Base-by-base conservation (phyloP, 2,329 filamentous ascomycete species). In the Hymenoscyphus infarciens region DNA sequence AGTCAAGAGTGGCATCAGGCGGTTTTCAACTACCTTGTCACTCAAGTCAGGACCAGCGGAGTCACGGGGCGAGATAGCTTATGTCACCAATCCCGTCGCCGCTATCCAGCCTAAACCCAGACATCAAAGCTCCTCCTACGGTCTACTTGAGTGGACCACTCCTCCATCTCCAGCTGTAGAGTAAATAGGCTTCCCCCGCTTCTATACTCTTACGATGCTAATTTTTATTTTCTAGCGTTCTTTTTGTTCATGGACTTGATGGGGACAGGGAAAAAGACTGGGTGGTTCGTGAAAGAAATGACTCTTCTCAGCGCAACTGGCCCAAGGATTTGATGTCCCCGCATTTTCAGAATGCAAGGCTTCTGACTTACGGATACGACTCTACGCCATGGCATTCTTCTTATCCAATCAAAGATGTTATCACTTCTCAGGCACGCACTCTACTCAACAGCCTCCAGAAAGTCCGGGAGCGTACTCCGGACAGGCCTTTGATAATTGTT, bases 381-480 rank as follows among this genome's bases (percentile, higher is more conserved):
- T 56, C 53, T 56, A 25, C 53, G 3, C 27, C 53, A 56, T 56
- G 53, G 53, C 25, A 35, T n/a, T 56, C 53, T 31, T 35, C 53
- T 11, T 56, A 56, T 35, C 53, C 53, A 56, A 56, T 56, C 10
- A 56, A 56, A 25, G 53, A 56, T 35, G 53, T 56, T 11, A 56
- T 56, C 29, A 56, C 53, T 31, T 35, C 27, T 10, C 53, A 56
- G 13, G 53, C 53, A 27, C 27, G 27, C 10, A 29, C 16, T 31
- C 53, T 56, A 31, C 25, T 56, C n/a, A 13, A 56, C 22, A 56
- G 25, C 10, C n/a, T 56, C n/a, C 22, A 29, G 10, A n/a, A 31
- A 31, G 27, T 33, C n/a, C 53, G 53, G 53, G 53, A 19, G 45
- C 7, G 11, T 56, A 31, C 27, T 10, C 53, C 27, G 25, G 31